These are phyloP conservation scores for Asterophora lycoperdoides DNA, from an alignment of 768 basidiomycete species.

Conservation along the genomic window DNA sequence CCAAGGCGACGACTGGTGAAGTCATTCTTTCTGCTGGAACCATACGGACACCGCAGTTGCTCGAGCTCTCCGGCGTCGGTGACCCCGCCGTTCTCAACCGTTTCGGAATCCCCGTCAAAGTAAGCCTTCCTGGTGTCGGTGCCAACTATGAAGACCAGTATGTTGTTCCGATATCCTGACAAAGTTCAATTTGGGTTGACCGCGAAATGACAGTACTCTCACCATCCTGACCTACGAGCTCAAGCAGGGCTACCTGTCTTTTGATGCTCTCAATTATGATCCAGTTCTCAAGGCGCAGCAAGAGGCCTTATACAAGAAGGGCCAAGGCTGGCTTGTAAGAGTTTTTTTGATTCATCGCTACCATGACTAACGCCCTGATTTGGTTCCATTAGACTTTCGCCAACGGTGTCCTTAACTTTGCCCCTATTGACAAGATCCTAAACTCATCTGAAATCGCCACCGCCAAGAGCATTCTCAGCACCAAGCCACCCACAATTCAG, in stretches of 20 bases:
- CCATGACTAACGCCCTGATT: neutral
- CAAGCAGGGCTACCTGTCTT: slow-evolving; percentile 25
- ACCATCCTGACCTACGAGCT: slow-evolving; percentile 28
- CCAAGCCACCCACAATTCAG: slow-evolving; percentile 25
- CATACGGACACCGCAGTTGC: slow-evolving; percentile 31
- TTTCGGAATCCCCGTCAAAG: slow-evolving; percentile 22
- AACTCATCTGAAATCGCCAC: slow-evolving; percentile 18
- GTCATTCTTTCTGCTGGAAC: slow-evolving; percentile 28
- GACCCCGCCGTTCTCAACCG: slow-evolving; percentile 16
- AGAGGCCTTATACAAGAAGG: slow-evolving; percentile 23
- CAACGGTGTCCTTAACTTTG: slow-evolving; percentile 25
- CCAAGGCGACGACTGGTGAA: slow-evolving; percentile 17
- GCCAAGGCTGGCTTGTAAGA: slow-evolving; percentile 28
- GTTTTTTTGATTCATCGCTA: neutral
- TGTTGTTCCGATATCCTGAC: neutral
- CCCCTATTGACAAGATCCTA: slow-evolving; percentile 24
- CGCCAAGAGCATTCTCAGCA: slow-evolving; percentile 20
- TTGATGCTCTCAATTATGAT: slow-evolving; percentile 31
- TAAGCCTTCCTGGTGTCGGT: slow-evolving; percentile 31
- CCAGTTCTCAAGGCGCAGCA: slow-evolving; percentile 25
- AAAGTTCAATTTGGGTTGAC: neutral
- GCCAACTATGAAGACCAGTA: slow-evolving; percentile 33
- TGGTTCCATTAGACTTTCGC: slow-evolving; percentile 25
- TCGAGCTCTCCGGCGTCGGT: slow-evolving; percentile 32
- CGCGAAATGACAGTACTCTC: slow-evolving; percentile 17